A percentile compares a stretch with the other conserved stretches of the same genome.
Conservation (phyloP, 345 rosid genomes). For the Rubroshorea leprosula region DNA sequence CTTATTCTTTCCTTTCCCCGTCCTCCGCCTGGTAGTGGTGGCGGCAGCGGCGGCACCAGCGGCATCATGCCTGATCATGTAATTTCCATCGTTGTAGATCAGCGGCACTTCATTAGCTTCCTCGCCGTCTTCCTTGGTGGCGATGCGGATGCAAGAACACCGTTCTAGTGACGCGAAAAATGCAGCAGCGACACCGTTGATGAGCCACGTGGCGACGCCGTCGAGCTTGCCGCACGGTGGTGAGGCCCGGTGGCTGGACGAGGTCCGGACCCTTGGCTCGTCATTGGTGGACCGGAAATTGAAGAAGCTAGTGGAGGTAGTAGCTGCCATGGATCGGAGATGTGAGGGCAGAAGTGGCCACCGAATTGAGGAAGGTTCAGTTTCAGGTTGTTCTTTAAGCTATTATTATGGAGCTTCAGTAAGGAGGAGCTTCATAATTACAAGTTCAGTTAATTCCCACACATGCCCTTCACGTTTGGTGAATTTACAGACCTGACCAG, state of each 20-base stretch:
- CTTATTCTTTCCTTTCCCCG: conserved; percentile 28
- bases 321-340: conserved; percentile 32
- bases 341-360: background rate
- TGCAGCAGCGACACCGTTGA: conserved; percentile 47
- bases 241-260: conserved; percentile 28
- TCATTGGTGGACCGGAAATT: conserved; percentile 27
- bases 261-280: conserved; percentile 21
- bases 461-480: background rate
- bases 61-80: conserved; percentile 19
- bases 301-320: conserved; percentile 35
- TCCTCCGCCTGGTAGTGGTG: conserved; percentile 28
- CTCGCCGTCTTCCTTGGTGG: conserved; percentile 47
- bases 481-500: background rate
- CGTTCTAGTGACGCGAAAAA: conserved; percentile 59
- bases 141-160: conserved; percentile 58
- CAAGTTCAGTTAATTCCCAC: background rate
- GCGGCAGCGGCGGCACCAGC: no score
- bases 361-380: background rate
- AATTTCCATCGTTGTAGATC: conserved; percentile 39
- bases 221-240: conserved; percentile 48
- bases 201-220: conserved; percentile 59
- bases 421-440: background rate
- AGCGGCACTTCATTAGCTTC: conserved; percentile 47
- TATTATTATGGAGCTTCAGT: no score
- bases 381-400: background rate